Evolutionary conservation across 306 rosid genomes (phyloP), one percentile per base, ranked within the genome.

Genomic region (Alnus rubra): DNA sequence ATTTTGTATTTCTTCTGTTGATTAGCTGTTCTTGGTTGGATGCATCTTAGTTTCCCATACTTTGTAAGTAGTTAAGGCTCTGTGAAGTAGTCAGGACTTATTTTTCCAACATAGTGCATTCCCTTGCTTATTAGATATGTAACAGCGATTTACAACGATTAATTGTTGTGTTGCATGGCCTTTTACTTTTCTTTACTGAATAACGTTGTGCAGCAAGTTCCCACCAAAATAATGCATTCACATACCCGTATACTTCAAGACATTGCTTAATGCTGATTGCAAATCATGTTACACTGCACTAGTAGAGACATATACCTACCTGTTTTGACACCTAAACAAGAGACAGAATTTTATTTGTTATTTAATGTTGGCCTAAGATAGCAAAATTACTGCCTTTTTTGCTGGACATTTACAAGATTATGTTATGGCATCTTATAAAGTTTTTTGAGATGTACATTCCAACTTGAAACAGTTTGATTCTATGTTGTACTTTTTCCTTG

Each of bases 1-100:
- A 77, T 77, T 55, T 10, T 9, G 1, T 53, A 39, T 70, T 64
- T 54, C 62, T 30, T 19, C 5, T 5, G n/a, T 71, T 58, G 71
- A 65, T 64, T 49, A 13, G 42, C 50, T 63, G 44, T 48, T 79
- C 5, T 60, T 58, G 4, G 62, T 76, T 73, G 59, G 56, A 7
- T 30, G 7, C 30, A 55, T 39, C 28, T 28, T 76, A 72, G 37
- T 73, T 60, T 30, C 28, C 71, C 12, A 23, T 74, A 10, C 16
- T 16, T 67, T 16, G 15, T 7, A 31, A 23, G 69, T 44, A 31
- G 48, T 80, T 54, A 55, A 54, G n/a, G 49, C 9, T 33, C 13
- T 8, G 30, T 68, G 51, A 64, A 28, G 35, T 55, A 7, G 11
- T 7, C 8, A 1, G 63, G 63, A 63, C 14, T 33, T 31, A 6